A percentile compares a stretch with the other conserved stretches of the same genome.
Evolutionary conservation across 306 rosid species (phyloP).

Genomic region (Gleditsia sinensis): DNA sequence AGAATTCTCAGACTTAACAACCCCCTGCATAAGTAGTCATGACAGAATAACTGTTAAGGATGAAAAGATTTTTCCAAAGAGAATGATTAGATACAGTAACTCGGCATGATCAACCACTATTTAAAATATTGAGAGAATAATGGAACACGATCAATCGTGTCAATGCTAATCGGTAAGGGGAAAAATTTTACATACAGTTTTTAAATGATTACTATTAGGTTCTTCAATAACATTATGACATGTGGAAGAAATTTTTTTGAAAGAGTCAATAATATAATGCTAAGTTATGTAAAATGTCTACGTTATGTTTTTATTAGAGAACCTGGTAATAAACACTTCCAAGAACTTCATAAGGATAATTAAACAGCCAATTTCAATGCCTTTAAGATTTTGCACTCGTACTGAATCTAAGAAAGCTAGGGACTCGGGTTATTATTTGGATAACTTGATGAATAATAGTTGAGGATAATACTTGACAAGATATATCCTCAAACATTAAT

Average conservation of each 20-base stretch:
- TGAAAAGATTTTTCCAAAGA: neutral
- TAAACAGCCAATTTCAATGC: conserved; percentile 6
- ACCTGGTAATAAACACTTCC: too few relatives aligned
- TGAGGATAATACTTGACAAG: neutral
- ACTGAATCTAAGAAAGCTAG: neutral
- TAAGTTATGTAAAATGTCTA: too few relatives aligned
- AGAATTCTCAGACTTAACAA: conserved; percentile 43
- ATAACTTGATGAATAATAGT: neutral
- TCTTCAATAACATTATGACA: too few relatives aligned
- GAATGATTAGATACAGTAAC: neutral
- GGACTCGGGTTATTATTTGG: neutral
- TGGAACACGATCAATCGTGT: too few relatives aligned
- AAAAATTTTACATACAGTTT: too few relatives aligned
- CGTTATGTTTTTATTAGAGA: too few relatives aligned
- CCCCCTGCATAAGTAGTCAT: conserved; percentile 47
- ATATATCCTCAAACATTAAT: neutral
- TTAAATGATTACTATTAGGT: too few relatives aligned
- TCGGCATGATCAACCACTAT: neutral
- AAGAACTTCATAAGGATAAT: too few relatives aligned
- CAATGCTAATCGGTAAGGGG: too few relatives aligned
- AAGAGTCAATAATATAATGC: too few relatives aligned
- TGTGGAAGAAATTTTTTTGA: too few relatives aligned
- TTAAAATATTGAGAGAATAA: neutral
- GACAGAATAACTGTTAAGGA: conserved; percentile 3
- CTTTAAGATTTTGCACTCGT: neutral